Percentiles rank a stretch among this genome's conserved stretches.
These are phyloP conservation scores for Peltaster fructicola DNA, from an alignment of 2,329 filamentous ascomycete species.

Conservation along the genomic window DNA sequence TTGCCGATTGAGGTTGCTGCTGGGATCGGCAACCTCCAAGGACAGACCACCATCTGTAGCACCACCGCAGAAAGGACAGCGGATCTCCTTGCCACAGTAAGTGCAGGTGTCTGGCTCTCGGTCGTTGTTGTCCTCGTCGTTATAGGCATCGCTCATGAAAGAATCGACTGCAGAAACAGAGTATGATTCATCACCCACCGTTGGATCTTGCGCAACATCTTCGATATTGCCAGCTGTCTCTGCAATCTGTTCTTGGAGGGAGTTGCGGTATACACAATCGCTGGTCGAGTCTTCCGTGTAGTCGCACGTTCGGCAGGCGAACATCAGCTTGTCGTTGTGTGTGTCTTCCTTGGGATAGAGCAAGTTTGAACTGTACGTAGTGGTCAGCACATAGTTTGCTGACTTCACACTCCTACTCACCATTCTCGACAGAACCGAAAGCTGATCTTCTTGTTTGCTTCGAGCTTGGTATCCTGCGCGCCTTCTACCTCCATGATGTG, in stretches of 20 bases:
- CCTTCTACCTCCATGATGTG: no score
- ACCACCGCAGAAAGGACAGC: slow-evolving; percentile 35
- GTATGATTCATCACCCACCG: slow-evolving; percentile 51
- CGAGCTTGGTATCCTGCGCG: no score
- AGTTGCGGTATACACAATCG: slow-evolving; percentile 88
- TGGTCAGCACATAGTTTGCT: slow-evolving; percentile 2
- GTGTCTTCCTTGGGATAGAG: slow-evolving; percentile 93
- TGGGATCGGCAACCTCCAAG: slow-evolving; percentile 25
- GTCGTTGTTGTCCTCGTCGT: slow-evolving; percentile 11
- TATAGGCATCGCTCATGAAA: slow-evolving; percentile 9
- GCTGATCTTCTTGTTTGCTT: slow-evolving; percentile 70
- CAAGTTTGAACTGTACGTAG: slow-evolving; percentile 60
- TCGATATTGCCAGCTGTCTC: slow-evolving; percentile 95
- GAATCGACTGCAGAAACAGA: slow-evolving; percentile 6
- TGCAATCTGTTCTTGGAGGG: slow-evolving; percentile 76
- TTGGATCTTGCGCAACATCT: slow-evolving; percentile 93
- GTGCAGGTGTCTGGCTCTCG: slow-evolving; percentile 33
- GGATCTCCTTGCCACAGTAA: slow-evolving; percentile 39
- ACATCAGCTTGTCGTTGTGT: slow-evolving; percentile 67
- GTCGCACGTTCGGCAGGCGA: slow-evolving; percentile 88
- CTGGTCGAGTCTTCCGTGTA: slow-evolving; percentile 75
- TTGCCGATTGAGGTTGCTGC: slow-evolving; percentile 12
- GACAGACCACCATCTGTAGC: slow-evolving; percentile 26
- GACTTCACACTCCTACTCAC: slow-evolving; percentile 23
- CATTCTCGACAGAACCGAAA: slow-evolving; percentile 98